phyloP scores from a whole-genome alignment of 345 rosid genomes.

The Triadica sebifera region DNA sequence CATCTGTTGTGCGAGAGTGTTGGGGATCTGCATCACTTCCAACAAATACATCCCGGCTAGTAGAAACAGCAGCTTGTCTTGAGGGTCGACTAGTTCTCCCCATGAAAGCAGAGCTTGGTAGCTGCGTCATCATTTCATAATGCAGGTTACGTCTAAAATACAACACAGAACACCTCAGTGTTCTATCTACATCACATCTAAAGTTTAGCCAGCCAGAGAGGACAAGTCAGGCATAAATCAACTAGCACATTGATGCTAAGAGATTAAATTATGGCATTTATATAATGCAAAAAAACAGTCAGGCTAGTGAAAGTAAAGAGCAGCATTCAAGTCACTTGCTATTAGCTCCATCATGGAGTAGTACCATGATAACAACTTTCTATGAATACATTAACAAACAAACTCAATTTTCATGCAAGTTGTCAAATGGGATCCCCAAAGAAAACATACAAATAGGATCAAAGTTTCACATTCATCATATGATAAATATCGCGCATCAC shows the following conservation, averaged over 20 bases:
- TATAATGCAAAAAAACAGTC: background rate
- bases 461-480: background rate
- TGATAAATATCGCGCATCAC: background rate
- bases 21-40: conserved; percentile 63
- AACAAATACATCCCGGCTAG: conserved; percentile 56
- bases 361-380: background rate
- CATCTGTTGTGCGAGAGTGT: conserved; percentile 45
- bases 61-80: conserved; percentile 50
- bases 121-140: conserved; percentile 37
- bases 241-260: background rate
- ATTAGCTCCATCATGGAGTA: background rate
- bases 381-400: background rate
- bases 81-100: conserved; percentile 66
- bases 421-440: background rate
- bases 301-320: background rate
- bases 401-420: background rate
- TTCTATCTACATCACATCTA: background rate
- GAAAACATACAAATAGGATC: background rate
- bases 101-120: conserved; percentile 52
- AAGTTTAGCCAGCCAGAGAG: background rate
- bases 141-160: conserved; percentile 8
- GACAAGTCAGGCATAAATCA: background rate
- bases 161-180: background rate
- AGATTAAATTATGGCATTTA: background rate
- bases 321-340: background rate